Conservation (phyloP, 345 rosid genomes). For the Ricinus communis region DNA sequence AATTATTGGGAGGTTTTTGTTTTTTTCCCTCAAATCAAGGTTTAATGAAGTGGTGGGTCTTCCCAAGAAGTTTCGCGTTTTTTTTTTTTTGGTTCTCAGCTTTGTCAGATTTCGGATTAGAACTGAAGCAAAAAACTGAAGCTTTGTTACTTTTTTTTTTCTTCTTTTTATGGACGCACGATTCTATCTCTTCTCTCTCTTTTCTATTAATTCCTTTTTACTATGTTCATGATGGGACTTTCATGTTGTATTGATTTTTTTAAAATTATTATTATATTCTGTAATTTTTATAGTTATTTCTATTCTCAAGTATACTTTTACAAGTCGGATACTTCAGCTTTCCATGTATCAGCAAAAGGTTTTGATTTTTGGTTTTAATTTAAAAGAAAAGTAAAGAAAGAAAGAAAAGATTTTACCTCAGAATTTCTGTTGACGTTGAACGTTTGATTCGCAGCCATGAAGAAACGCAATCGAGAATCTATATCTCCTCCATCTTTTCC, state of each 20-base stretch:
- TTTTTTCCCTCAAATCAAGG: constrained; percentile 16
- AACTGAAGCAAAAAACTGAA: constrained; percentile 48
- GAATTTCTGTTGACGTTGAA: constrained; percentile 16
- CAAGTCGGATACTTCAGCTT: constrained; percentile 28
- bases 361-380: neutral
- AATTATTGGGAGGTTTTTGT: too few species aligned
- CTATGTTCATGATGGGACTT: constrained; percentile 29
- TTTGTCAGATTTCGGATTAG: constrained; percentile 35
- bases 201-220: constrained; percentile 22
- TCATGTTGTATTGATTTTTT: constrained; percentile 30
- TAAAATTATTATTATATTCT: constrained; percentile 9
- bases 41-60: constrained; percentile 27
- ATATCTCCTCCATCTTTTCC: constrained; percentile 47
- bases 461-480: constrained; percentile 65
- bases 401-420: neutral
- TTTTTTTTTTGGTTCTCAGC: constrained; percentile 12
- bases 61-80: constrained; percentile 52
- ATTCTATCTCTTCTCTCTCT: constrained; percentile 37
- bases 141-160: constrained; percentile 43
- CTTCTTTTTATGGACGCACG: constrained; percentile 48
- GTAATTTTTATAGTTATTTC: constrained; percentile 1
- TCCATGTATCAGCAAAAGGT: constrained; percentile 23
- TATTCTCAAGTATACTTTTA: constrained; percentile 29
- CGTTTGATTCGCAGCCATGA: constrained; percentile 66
- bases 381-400: neutral